Conservation (phyloP, 2,329 filamentous ascomycete species). For the Aspergillus sp. region DNA sequence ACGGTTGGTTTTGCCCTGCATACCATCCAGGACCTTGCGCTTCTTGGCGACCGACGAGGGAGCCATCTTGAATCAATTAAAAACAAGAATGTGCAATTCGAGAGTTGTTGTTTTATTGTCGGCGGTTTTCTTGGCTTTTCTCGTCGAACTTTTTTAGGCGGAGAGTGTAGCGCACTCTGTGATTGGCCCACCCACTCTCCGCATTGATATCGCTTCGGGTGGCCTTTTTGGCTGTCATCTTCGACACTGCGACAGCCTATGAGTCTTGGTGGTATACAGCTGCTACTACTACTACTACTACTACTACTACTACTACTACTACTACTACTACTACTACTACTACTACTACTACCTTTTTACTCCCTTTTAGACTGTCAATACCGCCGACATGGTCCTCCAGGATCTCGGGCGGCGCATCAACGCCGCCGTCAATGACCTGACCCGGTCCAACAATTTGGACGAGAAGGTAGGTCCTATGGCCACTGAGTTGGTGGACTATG, state of each 20-base stretch:
- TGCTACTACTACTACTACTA: too few species aligned
- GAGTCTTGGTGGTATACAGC: too few species aligned
- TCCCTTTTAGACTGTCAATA: too few species aligned
- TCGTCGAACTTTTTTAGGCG: conserved; percentile 16
- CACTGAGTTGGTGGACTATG: neutral
- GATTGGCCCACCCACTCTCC: conserved; percentile 27
- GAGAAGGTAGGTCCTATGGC: conserved; percentile 62
- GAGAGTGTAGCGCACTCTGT: conserved; percentile 18
- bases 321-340: too few species aligned
- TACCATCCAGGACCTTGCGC: conserved; percentile 54
- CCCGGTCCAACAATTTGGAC: conserved; percentile 84
- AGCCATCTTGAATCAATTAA: conserved; percentile 27
- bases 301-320: too few species aligned
- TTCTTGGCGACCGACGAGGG: conserved; percentile 41
- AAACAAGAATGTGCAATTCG: conserved; percentile 1
- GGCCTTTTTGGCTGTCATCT: conserved; percentile 15
- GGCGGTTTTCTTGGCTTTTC: conserved; percentile 22
- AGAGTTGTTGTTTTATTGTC: conserved; percentile 11
- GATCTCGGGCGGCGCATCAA: conserved; percentile 98
- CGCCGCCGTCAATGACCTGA: conserved; percentile 87
- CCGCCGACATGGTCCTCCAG: conserved; percentile 78
- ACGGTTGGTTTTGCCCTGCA: conserved; percentile 39
- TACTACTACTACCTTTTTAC: too few species aligned
- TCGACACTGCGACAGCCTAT: neutral
- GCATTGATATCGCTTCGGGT: conserved; percentile 18